A percentile compares a stretch with the other conserved stretches of the same genome.
phyloP scores from a whole-genome alignment of 176 grass and related monocot genomes.

The Carex kokanica region DNA sequence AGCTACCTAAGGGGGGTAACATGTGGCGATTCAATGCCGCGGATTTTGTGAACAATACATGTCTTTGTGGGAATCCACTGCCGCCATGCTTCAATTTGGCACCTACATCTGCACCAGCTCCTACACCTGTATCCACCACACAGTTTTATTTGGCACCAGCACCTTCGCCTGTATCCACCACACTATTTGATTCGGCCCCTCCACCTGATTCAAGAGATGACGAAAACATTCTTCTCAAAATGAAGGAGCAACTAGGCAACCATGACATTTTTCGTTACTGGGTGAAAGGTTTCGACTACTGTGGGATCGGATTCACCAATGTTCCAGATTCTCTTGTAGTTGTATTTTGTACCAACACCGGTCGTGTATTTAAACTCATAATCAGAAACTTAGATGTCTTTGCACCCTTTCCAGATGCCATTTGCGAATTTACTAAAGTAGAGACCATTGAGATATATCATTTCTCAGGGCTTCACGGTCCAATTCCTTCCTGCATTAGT shows the following conservation, averaged over 20 bases:
- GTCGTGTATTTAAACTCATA: background rate
- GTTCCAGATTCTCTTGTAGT: too few species aligned
- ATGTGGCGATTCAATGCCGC: background rate
- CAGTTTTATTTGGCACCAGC: too few species aligned
- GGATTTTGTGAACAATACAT: background rate
- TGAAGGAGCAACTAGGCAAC: background rate
- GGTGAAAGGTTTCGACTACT: background rate
- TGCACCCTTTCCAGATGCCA: background rate
- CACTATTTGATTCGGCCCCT: too few species aligned
- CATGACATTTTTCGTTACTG: background rate
- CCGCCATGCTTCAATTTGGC: background rate
- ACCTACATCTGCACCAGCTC: background rate
- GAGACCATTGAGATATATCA: background rate
- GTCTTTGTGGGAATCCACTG: background rate
- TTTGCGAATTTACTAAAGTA: background rate
- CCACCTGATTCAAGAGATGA: background rate
- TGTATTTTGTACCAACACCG: background rate
- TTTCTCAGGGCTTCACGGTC: slow-evolving; percentile 1
- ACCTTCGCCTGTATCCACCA: too few species aligned
- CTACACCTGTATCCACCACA: too few species aligned
- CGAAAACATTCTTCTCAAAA: background rate
- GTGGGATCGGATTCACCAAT: background rate
- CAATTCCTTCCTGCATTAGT: background rate
- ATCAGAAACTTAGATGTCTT: background rate
- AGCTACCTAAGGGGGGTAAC: background rate